Percentiles rank a stretch among this genome's conserved stretches.
These are phyloP conservation scores for Mycena amicta DNA, from an alignment of 768 basidiomycete species.

Conservation along the genomic window DNA sequence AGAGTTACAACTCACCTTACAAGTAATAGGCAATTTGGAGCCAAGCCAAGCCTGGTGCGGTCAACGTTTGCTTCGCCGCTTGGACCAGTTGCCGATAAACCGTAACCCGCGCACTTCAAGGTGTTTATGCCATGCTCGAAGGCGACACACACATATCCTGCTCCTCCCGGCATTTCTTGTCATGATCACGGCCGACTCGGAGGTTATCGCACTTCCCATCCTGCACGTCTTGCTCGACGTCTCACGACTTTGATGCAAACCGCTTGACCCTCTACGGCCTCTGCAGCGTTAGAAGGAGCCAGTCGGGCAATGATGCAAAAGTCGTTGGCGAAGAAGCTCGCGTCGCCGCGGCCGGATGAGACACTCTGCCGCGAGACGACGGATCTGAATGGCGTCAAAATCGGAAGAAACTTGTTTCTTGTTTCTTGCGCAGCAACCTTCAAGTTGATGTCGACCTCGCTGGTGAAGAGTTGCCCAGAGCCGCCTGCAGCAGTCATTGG, in stretches of 20 bases:
- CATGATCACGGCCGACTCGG: no score
- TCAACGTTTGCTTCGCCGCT: no score
- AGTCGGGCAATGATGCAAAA: slow-evolving; percentile 66
- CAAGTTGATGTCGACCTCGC: slow-evolving; percentile 57
- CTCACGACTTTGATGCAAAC: slow-evolving; percentile 54
- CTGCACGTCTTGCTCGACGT: slow-evolving; percentile 40
- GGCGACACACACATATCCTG: no score
- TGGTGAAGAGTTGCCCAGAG: slow-evolving; percentile 54
- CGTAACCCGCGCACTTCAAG: no score
- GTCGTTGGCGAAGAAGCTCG: slow-evolving; percentile 56
- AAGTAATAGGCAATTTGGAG: no score
- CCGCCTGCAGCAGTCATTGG: slow-evolving; percentile 62
- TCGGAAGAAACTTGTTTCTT: slow-evolving; percentile 53
- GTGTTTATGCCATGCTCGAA: no score
- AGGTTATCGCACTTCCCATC: neutral
- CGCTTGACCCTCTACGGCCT: slow-evolving; percentile 56
- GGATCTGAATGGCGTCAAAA: slow-evolving; percentile 48
- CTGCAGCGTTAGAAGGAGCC: slow-evolving; percentile 67
- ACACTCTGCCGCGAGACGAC: slow-evolving; percentile 58
- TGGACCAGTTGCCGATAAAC: no score
- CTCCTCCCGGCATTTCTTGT: no score
- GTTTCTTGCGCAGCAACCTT: slow-evolving; percentile 36
- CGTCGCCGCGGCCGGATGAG: slow-evolving; percentile 56
- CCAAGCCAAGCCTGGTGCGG: no score
- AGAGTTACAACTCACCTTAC: no score